These are phyloP conservation scores for Juglanconis juglandina DNA, from an alignment of 2,329 filamentous ascomycete species.

Conservation along the genomic window DNA sequence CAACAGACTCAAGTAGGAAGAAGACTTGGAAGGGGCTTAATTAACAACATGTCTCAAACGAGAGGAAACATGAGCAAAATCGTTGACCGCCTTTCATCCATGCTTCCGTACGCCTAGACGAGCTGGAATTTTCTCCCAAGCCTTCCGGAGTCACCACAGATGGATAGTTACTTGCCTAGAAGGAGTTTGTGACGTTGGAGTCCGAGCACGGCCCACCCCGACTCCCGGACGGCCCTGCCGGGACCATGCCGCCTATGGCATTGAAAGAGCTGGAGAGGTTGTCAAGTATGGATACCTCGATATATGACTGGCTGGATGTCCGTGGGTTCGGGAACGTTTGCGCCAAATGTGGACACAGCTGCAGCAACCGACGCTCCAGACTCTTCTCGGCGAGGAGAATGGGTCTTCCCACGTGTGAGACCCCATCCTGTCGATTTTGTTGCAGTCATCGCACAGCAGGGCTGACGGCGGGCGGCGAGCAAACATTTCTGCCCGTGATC, in stretches of 20 bases:
- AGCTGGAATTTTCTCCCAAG: not conserved
- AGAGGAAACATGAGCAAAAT: not conserved
- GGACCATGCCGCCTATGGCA: not conserved
- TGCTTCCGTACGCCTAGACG: not conserved
- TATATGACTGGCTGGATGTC: not conserved
- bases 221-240: conserved; percentile 3
- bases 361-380: not conserved
- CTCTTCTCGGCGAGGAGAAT: not conserved
- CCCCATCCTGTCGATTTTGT: conserved; percentile 1
- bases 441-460: not conserved
- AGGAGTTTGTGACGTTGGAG: not conserved
- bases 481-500: not conserved
- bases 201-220: not conserved
- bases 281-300: not conserved
- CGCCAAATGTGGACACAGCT: not conserved
- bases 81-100: not conserved
- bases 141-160: not conserved
- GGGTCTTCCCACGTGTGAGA: conserved; percentile 6
- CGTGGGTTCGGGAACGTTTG: not conserved
- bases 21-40: not conserved
- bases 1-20: not conserved
- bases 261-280: not conserved
- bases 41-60: not conserved
- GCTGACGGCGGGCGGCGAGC: not conserved
- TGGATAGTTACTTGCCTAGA: not conserved